Evolutionary conservation across 2,329 filamentous ascomycete species (phyloP), one percentile per base, ranked within the genome.

Genomic region (Sphaerulina musiva): DNA sequence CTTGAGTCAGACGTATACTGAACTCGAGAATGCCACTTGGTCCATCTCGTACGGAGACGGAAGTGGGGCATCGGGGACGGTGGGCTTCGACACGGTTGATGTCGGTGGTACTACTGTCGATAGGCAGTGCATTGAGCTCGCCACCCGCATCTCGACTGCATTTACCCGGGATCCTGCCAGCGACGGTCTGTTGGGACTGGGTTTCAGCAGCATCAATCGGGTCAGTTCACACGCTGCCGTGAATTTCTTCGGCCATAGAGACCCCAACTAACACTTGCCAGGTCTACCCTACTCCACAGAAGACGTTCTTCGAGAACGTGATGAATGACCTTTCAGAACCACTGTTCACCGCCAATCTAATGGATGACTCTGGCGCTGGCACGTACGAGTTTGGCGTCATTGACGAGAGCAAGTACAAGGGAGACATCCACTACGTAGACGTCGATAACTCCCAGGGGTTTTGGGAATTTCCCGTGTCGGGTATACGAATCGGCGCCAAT

Each of bases 341-440:
- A 0, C 72, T 91, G 40, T 86, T 91, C 71, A 87, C 86, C 0
- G 85, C 84, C 23, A 79, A 85, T 56, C 75, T 92, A 43, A 80
- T 81, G 64, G 77, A 80, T 39, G 59, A 78, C 55, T 74, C 75
- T 44, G 61, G 61, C 45, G 55, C 57, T 7, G 86, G 86, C 44
- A 77, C 79, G 31, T 91, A 89, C 72, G 83, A 89, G 66, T 91
- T 91, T 64, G 87, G 87, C 56, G 77, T 70, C 62, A 83, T 91
- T 63, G 84, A 91, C 67, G 66, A 64, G 1, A 72, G 72, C 53
- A 82, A 86, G 62, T 86, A 85, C 68, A 74, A 69, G 1, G 86
- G 86, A 34, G 63, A 76, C 3, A 77, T 91, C 63, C 70, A 76
- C 20, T 88, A 83, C 67, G 75, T 83, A 17, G 73, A 78, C 8